Percentiles rank a stretch among this genome's conserved stretches.
Conservation (phyloP, 1,284 basidiomycete species). For the Pseudozyma hubeiensis region DNA sequence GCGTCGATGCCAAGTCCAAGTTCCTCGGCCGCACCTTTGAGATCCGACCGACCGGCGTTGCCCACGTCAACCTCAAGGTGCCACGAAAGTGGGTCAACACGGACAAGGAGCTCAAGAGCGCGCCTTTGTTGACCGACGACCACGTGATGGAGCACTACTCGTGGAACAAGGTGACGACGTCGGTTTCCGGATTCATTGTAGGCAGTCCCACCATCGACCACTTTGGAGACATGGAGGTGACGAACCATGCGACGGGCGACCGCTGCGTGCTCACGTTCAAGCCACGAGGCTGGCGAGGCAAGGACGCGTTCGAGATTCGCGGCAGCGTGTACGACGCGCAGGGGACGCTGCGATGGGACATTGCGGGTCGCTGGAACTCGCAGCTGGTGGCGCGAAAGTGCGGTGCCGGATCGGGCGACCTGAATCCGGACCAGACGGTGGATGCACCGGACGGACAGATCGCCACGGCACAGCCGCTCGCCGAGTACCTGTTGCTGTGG, state of each 20-base stretch:
- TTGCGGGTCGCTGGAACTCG: conserved; percentile 94
- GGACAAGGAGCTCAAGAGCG: conserved; percentile 43
- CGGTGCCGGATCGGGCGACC: conserved; percentile 75
- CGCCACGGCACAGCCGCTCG: conserved; percentile 69
- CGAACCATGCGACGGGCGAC: conserved; percentile 93
- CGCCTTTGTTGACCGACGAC: conserved; percentile 13
- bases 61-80: conserved; percentile 86
- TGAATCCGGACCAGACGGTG: conserved; percentile 77
- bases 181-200: conserved; percentile 86
- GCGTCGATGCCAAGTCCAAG: conserved; percentile 67
- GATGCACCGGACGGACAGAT: conserved; percentile 58
- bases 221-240: conserved; percentile 90
- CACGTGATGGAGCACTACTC: conserved; percentile 78
- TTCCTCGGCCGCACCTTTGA: conserved; percentile 87
- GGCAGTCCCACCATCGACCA: conserved; percentile 95
- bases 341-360: conserved; percentile 83
- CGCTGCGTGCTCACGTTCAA: conserved; percentile 92
- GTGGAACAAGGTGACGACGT: conserved; percentile 81
- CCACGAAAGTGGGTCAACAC: conserved; percentile 44
- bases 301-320: conserved; percentile 90
- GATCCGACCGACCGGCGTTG: conserved; percentile 92
- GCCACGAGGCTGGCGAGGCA: conserved; percentile 92
- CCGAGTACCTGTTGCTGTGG: conserved; percentile 87
- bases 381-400: conserved; percentile 85
- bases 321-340: conserved; percentile 80